These are phyloP conservation scores for Lachnellula arida DNA, from an alignment of 2,329 filamentous ascomycete genomes.

Conservation along the genomic window DNA sequence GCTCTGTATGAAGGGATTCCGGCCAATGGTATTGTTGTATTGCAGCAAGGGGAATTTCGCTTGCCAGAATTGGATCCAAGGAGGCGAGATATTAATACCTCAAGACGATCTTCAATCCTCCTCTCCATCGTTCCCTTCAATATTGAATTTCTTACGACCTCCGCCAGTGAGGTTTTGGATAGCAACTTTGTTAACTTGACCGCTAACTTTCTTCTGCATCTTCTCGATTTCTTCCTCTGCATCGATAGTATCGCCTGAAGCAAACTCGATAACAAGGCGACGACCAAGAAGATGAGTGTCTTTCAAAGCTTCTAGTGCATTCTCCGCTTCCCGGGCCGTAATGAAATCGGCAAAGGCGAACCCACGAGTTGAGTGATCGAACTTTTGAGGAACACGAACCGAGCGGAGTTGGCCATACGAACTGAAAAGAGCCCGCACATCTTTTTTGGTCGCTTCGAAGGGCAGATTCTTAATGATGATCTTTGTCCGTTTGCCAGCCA, in stretches of 20 bases:
- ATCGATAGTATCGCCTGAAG: constrained; percentile 81
- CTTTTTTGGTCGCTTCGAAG: constrained; percentile 92
- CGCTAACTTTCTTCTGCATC: constrained; percentile 93
- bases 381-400: constrained; percentile 91
- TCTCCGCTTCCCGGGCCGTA: constrained; percentile 81
- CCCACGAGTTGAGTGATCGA: constrained; percentile 80
- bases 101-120: constrained; percentile 35
- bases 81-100: constrained; percentile 17
- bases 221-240: constrained; percentile 93
- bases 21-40: background rate
- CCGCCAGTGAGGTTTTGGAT: constrained; percentile 81
- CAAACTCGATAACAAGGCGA: constrained; percentile 85
- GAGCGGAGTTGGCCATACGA: constrained; percentile 90
- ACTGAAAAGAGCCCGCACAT: constrained; percentile 78
- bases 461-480: constrained; percentile 98
- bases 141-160: constrained; percentile 83
- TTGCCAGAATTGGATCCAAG: constrained; percentile 8
- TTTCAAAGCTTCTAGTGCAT: constrained; percentile 83
- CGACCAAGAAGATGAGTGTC: constrained; percentile 92
- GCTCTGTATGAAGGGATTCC: background rate
- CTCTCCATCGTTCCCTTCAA: constrained; percentile 62
- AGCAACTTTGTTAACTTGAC: constrained; percentile 85
- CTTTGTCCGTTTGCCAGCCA: constrained; percentile 74
- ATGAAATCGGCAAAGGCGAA: constrained; percentile 98
- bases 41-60: constrained; percentile 13